These are phyloP conservation scores for Henningerozyma blattae DNA, from an alignment of 805 yeast genomes.

Conservation along the genomic window DNA sequence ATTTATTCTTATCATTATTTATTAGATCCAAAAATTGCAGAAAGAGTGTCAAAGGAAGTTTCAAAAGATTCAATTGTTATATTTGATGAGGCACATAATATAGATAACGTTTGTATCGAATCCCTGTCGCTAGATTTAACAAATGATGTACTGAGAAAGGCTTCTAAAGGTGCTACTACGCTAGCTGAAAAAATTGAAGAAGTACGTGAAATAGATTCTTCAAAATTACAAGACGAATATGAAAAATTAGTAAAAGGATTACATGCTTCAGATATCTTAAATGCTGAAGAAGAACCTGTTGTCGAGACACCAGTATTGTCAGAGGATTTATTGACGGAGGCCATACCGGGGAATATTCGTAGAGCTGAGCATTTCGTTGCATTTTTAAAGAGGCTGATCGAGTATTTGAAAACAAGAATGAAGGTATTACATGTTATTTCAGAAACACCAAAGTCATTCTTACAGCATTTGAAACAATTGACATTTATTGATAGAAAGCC, in stretches of 20 bases:
- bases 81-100: conserved; percentile 97
- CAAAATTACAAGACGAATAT: conserved; percentile 79
- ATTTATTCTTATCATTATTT: conserved; percentile 95
- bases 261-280: conserved; percentile 63
- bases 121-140: conserved; percentile 85
- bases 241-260: conserved; percentile 84
- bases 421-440: conserved; percentile 93
- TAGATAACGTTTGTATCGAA: conserved; percentile 97
- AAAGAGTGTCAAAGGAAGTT: conserved; percentile 82
- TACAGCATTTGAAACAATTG: conserved; percentile 84
- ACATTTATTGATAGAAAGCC: conserved; percentile 93
- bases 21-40: conserved; percentile 94
- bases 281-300: conserved; percentile 39
- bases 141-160: conserved; percentile 76
- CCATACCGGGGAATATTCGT: conserved; percentile 93
- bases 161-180: conserved; percentile 75
- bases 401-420: conserved; percentile 93
- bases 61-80: conserved; percentile 89
- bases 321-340: conserved; percentile 75
- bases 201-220: conserved; percentile 72
- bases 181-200: conserved; percentile 74
- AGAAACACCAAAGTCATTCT: conserved; percentile 90
- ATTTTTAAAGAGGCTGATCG: conserved; percentile 83
- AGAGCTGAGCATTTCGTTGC: conserved; percentile 96
- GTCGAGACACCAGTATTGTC: conserved; percentile 85